Conservation (phyloP, 2,329 filamentous ascomycete genomes). For the Aspergillus oerlinghausenensis region DNA sequence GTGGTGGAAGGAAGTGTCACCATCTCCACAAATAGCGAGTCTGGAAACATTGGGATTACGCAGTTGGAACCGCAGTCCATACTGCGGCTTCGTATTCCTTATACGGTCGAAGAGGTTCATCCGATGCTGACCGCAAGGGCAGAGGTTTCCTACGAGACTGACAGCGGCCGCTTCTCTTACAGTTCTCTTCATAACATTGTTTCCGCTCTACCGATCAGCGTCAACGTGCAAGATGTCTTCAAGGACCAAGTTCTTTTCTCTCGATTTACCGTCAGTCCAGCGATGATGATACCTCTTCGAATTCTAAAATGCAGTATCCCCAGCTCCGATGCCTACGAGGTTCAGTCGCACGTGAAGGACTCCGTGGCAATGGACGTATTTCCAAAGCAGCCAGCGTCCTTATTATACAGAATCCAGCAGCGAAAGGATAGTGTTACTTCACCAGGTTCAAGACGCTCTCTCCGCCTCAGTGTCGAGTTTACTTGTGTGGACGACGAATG, state of each 20-base stretch:
- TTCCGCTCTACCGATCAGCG: slow-evolving; percentile 76
- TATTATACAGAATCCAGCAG: slow-evolving; percentile 69
- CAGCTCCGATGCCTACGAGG: slow-evolving; percentile 61
- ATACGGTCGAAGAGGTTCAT: slow-evolving; percentile 74
- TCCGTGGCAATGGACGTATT: slow-evolving; percentile 60
- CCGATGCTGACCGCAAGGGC: slow-evolving; percentile 66
- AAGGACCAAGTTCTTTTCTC: slow-evolving; percentile 79
- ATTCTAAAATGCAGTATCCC: slow-evolving; percentile 67
- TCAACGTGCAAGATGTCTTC: slow-evolving; percentile 96
- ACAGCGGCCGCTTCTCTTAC: slow-evolving; percentile 61
- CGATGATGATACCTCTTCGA: slow-evolving; percentile 68
- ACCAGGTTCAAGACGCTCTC: slow-evolving; percentile 26
- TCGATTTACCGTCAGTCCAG: slow-evolving; percentile 83
- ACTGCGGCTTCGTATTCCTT: slow-evolving; percentile 61
- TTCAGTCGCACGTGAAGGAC: slow-evolving; percentile 45
- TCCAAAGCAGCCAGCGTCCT: slow-evolving; percentile 71
- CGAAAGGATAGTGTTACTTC: slow-evolving; percentile 13
- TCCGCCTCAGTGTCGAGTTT: slow-evolving; percentile 67
- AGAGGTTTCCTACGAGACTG: slow-evolving; percentile 71
- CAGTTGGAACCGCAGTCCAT: slow-evolving; percentile 26
- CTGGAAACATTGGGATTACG: slow-evolving; percentile 44
- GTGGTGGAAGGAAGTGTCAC: slow-evolving; percentile 39
- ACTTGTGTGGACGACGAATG: slow-evolving; percentile 73
- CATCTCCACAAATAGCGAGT: slow-evolving; percentile 40
- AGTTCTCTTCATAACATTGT: slow-evolving; percentile 60